These are phyloP conservation scores for Yarrowia osloensis DNA, from an alignment of 805 yeast species.

Conservation along the genomic window DNA sequence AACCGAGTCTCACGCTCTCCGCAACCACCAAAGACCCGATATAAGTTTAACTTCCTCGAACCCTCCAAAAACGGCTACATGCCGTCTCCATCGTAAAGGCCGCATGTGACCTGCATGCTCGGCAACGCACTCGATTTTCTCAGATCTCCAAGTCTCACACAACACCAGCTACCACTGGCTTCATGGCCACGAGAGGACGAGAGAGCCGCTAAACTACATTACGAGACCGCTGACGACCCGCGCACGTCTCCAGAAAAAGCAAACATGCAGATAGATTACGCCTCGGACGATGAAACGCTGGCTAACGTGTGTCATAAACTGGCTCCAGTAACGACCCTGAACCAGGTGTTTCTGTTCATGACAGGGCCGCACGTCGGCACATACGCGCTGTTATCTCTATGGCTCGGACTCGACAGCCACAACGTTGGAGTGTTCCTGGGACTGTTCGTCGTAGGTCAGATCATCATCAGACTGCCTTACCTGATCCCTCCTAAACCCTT, in stretches of 20 bases:
- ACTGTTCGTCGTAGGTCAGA: not conserved
- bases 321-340: not conserved
- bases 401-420: not conserved
- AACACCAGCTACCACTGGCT: not conserved
- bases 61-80: not conserved
- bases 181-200: not conserved
- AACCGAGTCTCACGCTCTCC: not conserved
- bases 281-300: slow-evolving; percentile 11
- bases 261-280: not conserved
- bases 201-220: not conserved
- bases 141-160: not conserved
- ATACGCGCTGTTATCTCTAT: not conserved
- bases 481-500: not conserved
- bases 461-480: slow-evolving; percentile 8
- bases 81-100: not conserved
- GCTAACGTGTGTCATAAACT: not conserved
- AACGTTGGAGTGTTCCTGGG: not conserved
- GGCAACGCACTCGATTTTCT: not conserved
- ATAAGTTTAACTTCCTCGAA: not conserved
- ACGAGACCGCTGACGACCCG: not conserved
- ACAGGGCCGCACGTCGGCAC: slow-evolving; percentile 8
- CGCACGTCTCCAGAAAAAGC: not conserved
- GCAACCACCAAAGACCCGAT: not conserved
- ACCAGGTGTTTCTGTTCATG: slow-evolving; percentile 19
- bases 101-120: slow-evolving; percentile 13